Conservation (phyloP, 1,284 basidiomycete genomes). For the Sporisorium iseilematis-ciliati region DNA sequence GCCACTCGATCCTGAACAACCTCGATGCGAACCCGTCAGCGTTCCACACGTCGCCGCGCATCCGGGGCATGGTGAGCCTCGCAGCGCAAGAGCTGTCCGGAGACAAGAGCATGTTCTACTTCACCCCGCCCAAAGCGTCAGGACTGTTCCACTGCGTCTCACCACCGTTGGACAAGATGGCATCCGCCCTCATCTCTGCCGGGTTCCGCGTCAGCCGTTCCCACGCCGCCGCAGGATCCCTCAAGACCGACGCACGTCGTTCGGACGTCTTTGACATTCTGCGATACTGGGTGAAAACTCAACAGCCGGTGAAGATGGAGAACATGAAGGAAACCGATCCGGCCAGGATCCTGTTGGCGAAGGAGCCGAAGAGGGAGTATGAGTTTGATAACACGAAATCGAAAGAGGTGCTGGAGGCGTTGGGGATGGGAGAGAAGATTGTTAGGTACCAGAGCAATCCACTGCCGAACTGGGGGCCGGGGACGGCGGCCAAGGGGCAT, state of each 20-base stretch:
- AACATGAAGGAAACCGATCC: slow-evolving; percentile 75
- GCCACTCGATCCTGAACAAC: slow-evolving; percentile 80
- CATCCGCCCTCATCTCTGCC: slow-evolving; percentile 88
- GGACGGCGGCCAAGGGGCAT: slow-evolving; percentile 66
- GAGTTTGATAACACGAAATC: slow-evolving; percentile 47
- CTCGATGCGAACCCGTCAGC: slow-evolving; percentile 73
- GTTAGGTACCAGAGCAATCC: slow-evolving; percentile 91
- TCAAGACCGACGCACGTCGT: slow-evolving; percentile 88
- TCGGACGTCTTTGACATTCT: slow-evolving; percentile 84
- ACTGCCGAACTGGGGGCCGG: slow-evolving; percentile 89
- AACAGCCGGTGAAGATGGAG: slow-evolving; percentile 83
- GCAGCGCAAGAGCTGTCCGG: slow-evolving; percentile 82
- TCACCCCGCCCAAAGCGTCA: slow-evolving; percentile 84
- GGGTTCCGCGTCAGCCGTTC: slow-evolving; percentile 88
- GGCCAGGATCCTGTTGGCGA: slow-evolving; percentile 76
- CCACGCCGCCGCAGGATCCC: slow-evolving; percentile 86
- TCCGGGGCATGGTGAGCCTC: slow-evolving; percentile 94
- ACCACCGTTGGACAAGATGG: slow-evolving; percentile 66
- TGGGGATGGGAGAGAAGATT: slow-evolving; percentile 36
- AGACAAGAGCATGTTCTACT: slow-evolving; percentile 81
- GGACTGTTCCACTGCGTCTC: slow-evolving; percentile 81
- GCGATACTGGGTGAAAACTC: slow-evolving; percentile 78
- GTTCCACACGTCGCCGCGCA: slow-evolving; percentile 84
- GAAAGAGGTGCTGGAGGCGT: slow-evolving; percentile 31
- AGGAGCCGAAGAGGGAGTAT: slow-evolving; percentile 69